These are phyloP conservation scores for Xerocomus nothofagi DNA, from an alignment of 1,284 basidiomycete genomes.

Conservation along the genomic window DNA sequence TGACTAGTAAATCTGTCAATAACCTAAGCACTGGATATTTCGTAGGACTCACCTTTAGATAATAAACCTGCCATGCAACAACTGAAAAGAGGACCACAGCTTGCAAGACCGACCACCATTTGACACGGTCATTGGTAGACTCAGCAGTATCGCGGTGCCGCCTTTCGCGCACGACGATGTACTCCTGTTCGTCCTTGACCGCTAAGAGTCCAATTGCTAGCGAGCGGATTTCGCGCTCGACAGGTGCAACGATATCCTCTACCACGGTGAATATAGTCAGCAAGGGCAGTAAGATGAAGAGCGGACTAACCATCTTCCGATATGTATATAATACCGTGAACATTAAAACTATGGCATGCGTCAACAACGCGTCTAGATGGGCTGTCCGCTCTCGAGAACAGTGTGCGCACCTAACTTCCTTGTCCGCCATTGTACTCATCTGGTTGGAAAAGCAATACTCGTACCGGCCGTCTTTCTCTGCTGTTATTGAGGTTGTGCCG, in stretches of 20 bases:
- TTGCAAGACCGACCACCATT: slow-evolving; percentile 98
- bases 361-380: slow-evolving; percentile 1
- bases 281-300: slow-evolving; percentile 15
- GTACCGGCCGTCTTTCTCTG: slow-evolving; percentile 83
- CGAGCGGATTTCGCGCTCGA: slow-evolving; percentile 92
- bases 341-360: slow-evolving; percentile 80
- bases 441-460: slow-evolving; percentile 99
- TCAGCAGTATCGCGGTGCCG: slow-evolving; percentile 94
- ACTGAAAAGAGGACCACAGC: slow-evolving; percentile 84
- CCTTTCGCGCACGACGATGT: slow-evolving; percentile 92
- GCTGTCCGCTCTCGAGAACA: neutral
- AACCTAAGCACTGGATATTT: neutral
- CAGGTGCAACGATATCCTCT: slow-evolving; percentile 83
- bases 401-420: slow-evolving; percentile 79
- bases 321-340: slow-evolving; percentile 95
- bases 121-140: slow-evolving; percentile 94
- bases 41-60: slow-evolving; percentile 76
- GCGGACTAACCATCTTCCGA: slow-evolving; percentile 71
- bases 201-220: slow-evolving; percentile 84
- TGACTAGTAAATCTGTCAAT: slow-evolving; percentile 47
- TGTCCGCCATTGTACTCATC: slow-evolving; percentile 94
- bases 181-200: slow-evolving; percentile 99
- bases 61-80: slow-evolving; percentile 97
- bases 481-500: slow-evolving; percentile 87
- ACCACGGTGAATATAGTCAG: slow-evolving; percentile 9